phyloP scores from a whole-genome alignment of 2,329 filamentous ascomycete species.

The Scortechinia acanthostroma region DNA sequence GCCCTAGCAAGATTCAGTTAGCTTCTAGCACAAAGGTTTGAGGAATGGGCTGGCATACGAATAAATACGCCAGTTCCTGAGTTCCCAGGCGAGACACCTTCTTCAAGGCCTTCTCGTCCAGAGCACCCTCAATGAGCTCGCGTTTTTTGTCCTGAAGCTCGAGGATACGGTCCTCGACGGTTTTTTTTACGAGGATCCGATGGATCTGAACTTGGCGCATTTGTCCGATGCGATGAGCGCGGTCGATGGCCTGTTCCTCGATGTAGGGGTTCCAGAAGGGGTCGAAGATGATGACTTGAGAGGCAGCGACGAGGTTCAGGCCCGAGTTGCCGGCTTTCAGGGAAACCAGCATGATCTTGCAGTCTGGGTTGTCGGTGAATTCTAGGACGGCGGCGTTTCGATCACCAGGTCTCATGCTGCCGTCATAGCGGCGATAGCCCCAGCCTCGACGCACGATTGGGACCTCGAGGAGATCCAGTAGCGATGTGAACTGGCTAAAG shows the following conservation, averaged over 20 bases:
- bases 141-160: slow-evolving; percentile 74
- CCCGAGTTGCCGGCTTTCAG: slow-evolving; percentile 79
- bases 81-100: slow-evolving; percentile 59
- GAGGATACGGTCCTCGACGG: slow-evolving; percentile 83
- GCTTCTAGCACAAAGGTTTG: too few species aligned
- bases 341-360: slow-evolving; percentile 70
- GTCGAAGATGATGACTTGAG: slow-evolving; percentile 82
- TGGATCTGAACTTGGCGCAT: slow-evolving; percentile 69
- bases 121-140: slow-evolving; percentile 67
- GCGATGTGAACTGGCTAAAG: slow-evolving; percentile 75
- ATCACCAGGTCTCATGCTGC: slow-evolving; percentile 60
- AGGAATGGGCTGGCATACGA: slow-evolving; percentile 34
- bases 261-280: slow-evolving; percentile 93
- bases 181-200: slow-evolving; percentile 68
- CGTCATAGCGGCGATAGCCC: slow-evolving; percentile 67
- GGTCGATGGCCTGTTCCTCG: slow-evolving; percentile 85
- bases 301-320: slow-evolving; percentile 76
- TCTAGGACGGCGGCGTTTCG: slow-evolving; percentile 62
- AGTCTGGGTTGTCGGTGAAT: slow-evolving; percentile 50
- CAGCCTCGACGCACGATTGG: slow-evolving; percentile 50
- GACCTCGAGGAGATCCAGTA: slow-evolving; percentile 72
- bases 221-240: slow-evolving; percentile 83
- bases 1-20: not conserved
- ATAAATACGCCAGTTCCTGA: slow-evolving; percentile 65
- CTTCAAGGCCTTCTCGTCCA: slow-evolving; percentile 68